phyloP scores from a whole-genome alignment of 768 basidiomycete genomes.

The Calvatia gigantea region DNA sequence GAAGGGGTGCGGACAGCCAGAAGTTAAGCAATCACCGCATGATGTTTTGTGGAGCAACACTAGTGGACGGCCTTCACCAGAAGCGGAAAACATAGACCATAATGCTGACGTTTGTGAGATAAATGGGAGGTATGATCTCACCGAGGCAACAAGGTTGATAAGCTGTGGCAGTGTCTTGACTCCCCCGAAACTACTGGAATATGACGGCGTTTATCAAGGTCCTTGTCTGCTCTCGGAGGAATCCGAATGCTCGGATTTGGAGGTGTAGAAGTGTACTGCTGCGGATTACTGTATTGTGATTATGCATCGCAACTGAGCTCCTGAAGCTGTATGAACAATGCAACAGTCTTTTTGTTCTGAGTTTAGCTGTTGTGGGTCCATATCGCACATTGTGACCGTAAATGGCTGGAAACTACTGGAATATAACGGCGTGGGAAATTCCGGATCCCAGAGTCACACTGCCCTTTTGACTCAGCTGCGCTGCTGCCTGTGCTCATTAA shows the following conservation, averaged over 20 bases:
- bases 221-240: slow-evolving; percentile 25
- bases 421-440: slow-evolving; percentile 22
- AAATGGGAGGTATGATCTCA: background rate
- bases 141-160: background rate
- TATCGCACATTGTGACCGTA: no score
- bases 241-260: slow-evolving; percentile 19
- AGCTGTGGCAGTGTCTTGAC: slow-evolving; percentile 9
- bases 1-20: background rate
- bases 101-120: background rate
- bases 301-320: background rate
- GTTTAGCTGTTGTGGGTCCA: background rate
- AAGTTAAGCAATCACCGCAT: background rate
- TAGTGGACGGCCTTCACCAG: background rate
- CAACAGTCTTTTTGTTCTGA: background rate
- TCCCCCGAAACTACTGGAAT: slow-evolving; percentile 22
- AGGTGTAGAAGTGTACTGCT: slow-evolving; percentile 2
- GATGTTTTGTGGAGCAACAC: background rate
- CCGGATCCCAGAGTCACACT: slow-evolving; percentile 14
- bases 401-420: slow-evolving; percentile 1
- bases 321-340: no score
- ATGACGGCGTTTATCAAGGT: slow-evolving; percentile 29
- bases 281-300: background rate
- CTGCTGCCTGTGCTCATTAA: slow-evolving; percentile 23
- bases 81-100: background rate
- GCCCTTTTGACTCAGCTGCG: slow-evolving; percentile 31